Evolutionary conservation across 192 early-diverging fungal genomes (phyloP), one percentile per base, ranked within the genome.

Genomic region (Anaeromyces robustus): DNA sequence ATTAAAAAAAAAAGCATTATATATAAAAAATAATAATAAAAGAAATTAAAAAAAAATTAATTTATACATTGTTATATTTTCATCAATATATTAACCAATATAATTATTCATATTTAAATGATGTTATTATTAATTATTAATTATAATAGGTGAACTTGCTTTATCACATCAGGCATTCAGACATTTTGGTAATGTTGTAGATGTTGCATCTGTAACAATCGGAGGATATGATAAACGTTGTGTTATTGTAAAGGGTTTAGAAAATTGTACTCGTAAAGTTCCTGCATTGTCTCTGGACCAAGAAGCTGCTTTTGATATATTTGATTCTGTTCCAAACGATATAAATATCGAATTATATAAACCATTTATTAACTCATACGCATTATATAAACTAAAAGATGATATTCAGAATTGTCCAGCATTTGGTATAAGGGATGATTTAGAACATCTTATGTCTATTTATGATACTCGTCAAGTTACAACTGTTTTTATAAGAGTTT

Each of bases 401-500:
- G 88, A 89, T 78, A 84, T 89, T 37, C 87, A 89, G 80, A 84
- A 90, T 77, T 87, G 85, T 28, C 82, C 83, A 0, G 81, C 86
- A 26, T 89, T 89, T 81, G 81, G 81, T 14, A 29, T 87, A 31
- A 81, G 86, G 22, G 80, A 85, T 14, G 82, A 82, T 29, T 79
- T 89, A 0, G 32, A 52, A 22, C 85, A 89, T 29, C 80, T 89
- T n/a, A 80, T 89, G 80, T 43, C 79, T 16, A 79, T 89, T 29
- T 80, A 80, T 34, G 88, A 89, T 41, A 79, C 88, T 12, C 84
- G 88, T n/a, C 88, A 89, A 79, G 85, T 89, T 30, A 88, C 88
- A 26, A 89, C 88, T 5, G 79, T 89, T 22, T 89, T 89, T 78
- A 89, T 89, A 29, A 83, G 84, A 77, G 84, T 89, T 32, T 85